Conservation (phyloP, 2,329 filamentous ascomycete species). For the Bertia moriformis region DNA sequence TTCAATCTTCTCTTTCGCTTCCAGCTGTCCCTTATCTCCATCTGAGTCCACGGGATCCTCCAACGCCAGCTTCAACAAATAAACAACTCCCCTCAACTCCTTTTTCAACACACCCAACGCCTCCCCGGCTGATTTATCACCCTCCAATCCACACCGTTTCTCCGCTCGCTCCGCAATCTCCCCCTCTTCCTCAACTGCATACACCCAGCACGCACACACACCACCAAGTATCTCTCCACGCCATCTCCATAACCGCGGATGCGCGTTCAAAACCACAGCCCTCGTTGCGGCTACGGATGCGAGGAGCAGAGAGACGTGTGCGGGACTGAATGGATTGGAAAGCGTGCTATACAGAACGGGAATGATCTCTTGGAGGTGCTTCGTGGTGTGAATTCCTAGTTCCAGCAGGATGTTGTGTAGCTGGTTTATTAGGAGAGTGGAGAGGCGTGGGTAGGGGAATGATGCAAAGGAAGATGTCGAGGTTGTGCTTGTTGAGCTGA, state of each 20-base stretch:
- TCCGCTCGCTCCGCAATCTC: slow-evolving; percentile 4
- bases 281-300: slow-evolving; percentile 38
- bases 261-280: slow-evolving; percentile 44
- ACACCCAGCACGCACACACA: not conserved
- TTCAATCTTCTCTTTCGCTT: slow-evolving; percentile 3
- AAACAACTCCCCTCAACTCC: slow-evolving; percentile 12
- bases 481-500: slow-evolving; percentile 10
- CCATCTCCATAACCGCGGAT: slow-evolving; percentile 45
- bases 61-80: slow-evolving; percentile 14
- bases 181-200: slow-evolving; percentile 12
- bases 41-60: slow-evolving; percentile 1
- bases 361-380: slow-evolving; percentile 37
- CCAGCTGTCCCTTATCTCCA: not conserved
- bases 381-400: slow-evolving; percentile 2
- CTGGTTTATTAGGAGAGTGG: not conserved
- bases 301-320: slow-evolving; percentile 34
- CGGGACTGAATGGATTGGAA: slow-evolving; percentile 51
- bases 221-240: slow-evolving; percentile 8
- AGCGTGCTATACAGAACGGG: slow-evolving; percentile 52
- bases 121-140: slow-evolving; percentile 4
- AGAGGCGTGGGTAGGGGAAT: slow-evolving; percentile 18
- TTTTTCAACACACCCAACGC: slow-evolving; percentile 8
- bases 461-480: slow-evolving; percentile 15
- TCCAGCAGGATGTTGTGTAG: slow-evolving; percentile 2
- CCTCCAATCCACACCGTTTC: slow-evolving; percentile 2